Evolutionary conservation across 1,284 basidiomycete genomes (phyloP).

Genomic region (Boletellus deceptivus): DNA sequence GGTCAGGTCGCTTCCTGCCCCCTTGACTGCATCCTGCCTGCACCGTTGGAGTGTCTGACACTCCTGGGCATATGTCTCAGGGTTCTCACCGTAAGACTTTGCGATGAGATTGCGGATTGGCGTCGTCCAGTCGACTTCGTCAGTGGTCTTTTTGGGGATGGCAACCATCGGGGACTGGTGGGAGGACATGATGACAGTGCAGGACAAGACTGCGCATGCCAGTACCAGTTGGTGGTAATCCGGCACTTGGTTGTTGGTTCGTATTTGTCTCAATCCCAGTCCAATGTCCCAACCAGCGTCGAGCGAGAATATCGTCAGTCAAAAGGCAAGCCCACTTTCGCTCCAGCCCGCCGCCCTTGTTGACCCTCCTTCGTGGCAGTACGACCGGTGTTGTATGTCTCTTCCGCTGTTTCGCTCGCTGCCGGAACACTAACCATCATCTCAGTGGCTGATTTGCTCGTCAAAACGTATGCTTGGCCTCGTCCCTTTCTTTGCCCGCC

Average conservation of each 20-base stretch:
- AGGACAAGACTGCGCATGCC: constrained; percentile 8
- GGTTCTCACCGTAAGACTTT: constrained; percentile 91
- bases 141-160: constrained; percentile 75
- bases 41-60: constrained; percentile 84
- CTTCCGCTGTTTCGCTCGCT: constrained; percentile 1
- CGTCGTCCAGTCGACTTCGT: constrained; percentile 89
- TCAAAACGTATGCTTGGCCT: constrained; percentile 62
- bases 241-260: constrained; percentile 15
- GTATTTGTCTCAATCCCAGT: constrained; percentile 26
- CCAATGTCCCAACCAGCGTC: constrained; percentile 65
- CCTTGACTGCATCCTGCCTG: constrained; percentile 92
- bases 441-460: constrained; percentile 73
- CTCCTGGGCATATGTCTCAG: constrained; percentile 84
- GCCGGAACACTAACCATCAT: constrained; percentile 13
- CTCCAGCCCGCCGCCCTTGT: background rate
- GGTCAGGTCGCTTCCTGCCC: constrained; percentile 91
- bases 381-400: constrained; percentile 87
- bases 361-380: constrained; percentile 45
- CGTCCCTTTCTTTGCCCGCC: background rate
- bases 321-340: constrained; percentile 61
- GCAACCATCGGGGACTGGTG: constrained; percentile 80
- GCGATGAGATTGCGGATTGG: constrained; percentile 86
- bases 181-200: constrained; percentile 49
- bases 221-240: background rate
- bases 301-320: constrained; percentile 82